Base-by-base conservation (phyloP, 345 rosid genomes). In the Boechera stricta region DNA sequence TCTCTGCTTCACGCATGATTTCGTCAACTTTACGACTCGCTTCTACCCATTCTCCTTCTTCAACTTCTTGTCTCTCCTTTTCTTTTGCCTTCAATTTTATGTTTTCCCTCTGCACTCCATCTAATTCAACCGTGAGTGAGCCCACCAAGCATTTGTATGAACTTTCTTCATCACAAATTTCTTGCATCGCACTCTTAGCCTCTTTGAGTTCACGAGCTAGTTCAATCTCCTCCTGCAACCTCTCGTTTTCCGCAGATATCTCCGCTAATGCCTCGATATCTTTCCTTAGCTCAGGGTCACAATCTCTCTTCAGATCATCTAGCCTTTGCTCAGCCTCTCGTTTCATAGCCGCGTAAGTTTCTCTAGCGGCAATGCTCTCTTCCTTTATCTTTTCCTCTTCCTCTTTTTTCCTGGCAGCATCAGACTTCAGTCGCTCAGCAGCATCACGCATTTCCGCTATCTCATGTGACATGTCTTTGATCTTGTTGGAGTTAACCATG, bases 131-230 rank as follows among this genome's bases (percentile, higher is more conserved):
- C 64, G 77, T 74, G 5, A 89, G 82, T 9, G 82, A 74, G 7
- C 57, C 70, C 64, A 91, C 86, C 60, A 61, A 59, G 42, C 75
- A 75, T 62, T 86, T 81, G 53, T 87, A 90, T 10, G 81, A 67
- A 41, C 80, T 71, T 74, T 95, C 96, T 76, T 95, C 91, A 8
- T 83, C 86, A 0, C 82, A 84, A 2, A 85, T 74, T 28, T 63
- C 45, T 70, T 88, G 84, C 75, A 95, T 79, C 4, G 68, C 72
- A 45, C 64, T 83, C 18, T 88, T 88, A 7, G 94, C 89, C 58
- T 87, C 88, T 59, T 85, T 81, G 1, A 95, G 87, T 71, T 95
- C 98, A n/a, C 89, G 86, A 6, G 83, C 84, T 64, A 72, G 80
- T 69, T 75, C 84, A 82, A 86, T 86, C 82, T 88, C 91, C 36